phyloP scores from a whole-genome alignment of 441 rosid species.

The Omphalea diandra region DNA sequence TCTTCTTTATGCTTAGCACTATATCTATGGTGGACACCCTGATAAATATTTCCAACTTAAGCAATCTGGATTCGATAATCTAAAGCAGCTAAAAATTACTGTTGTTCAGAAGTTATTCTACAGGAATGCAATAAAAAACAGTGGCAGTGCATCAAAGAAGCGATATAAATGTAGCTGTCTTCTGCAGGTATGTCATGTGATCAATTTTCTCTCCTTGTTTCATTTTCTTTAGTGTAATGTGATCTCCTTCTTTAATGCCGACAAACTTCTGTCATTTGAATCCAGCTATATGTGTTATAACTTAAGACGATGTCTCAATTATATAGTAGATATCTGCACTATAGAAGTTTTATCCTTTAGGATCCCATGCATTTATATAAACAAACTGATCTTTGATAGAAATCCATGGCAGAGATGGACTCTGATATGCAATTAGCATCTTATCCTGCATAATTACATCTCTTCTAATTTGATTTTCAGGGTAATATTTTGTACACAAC shows the following conservation, averaged over 20 bases:
- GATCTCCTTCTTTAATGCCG: neutral
- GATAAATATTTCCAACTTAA: conserved; percentile 54
- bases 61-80: conserved; percentile 44
- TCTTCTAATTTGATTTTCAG: neutral
- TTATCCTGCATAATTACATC: neutral
- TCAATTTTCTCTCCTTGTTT: neutral
- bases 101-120: conserved; percentile 72
- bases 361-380: neutral
- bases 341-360: neutral
- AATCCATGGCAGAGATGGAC: neutral
- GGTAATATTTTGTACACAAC: too few species aligned
- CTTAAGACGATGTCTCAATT: neutral
- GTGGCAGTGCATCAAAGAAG: conserved; percentile 51
- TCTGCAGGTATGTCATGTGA: conserved; percentile 62
- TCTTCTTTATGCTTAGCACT: conserved; percentile 93
- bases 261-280: neutral
- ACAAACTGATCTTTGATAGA: neutral
- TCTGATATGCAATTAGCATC: neutral
- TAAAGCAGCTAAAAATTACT: conserved; percentile 55
- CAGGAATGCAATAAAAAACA: conserved; percentile 56
- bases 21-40: conserved; percentile 56
- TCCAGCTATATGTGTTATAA: neutral
- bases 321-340: neutral
- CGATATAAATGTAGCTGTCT: conserved; percentile 59
- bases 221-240: neutral